Evolutionary conservation across 106 monocot genomes (phyloP).

Genomic region (Dendrobium chrysotoxum): DNA sequence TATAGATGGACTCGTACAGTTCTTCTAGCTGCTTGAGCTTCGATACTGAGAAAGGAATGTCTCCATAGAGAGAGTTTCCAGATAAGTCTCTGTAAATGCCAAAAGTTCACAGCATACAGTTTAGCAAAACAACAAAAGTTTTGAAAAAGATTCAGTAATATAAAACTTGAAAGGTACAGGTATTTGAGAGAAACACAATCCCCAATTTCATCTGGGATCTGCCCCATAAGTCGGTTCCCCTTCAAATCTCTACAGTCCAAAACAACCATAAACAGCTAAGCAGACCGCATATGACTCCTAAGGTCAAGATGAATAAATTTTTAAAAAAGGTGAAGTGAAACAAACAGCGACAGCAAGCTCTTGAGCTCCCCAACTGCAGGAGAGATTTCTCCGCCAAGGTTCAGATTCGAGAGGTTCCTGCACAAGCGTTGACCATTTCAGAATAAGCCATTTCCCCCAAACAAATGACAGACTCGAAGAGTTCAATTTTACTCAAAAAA

Average conservation of each 20-base stretch:
- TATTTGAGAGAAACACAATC: conserved; percentile 81
- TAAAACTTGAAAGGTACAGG: conserved; percentile 34
- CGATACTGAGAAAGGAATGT: conserved; percentile 89
- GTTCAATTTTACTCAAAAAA: no score
- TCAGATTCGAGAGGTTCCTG: conserved; percentile 91
- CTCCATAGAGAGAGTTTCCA: conserved; percentile 64
- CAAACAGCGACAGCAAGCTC: conserved; percentile 67
- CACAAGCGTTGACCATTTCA: neutral
- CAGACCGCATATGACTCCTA: neutral
- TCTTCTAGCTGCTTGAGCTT: conserved; percentile 92
- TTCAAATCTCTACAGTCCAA: conserved; percentile 70
- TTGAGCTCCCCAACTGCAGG: conserved; percentile 71
- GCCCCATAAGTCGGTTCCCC: conserved; percentile 70
- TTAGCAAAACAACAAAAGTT: conserved; percentile 4
- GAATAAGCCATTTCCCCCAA: no score
- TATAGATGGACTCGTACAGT: conserved; percentile 40
- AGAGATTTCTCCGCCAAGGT: conserved; percentile 91
- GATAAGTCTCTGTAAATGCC: conserved; percentile 64
- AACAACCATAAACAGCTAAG: conserved; percentile 9
- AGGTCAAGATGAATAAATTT: neutral
- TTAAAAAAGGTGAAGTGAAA: neutral
- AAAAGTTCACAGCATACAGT: neutral
- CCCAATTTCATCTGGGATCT: conserved; percentile 96
- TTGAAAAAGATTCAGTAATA: conserved; percentile 6
- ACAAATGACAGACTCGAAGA: no score